These are phyloP conservation scores for Populus euphratica DNA, from an alignment of 345 rosid genomes.

Conservation along the genomic window DNA sequence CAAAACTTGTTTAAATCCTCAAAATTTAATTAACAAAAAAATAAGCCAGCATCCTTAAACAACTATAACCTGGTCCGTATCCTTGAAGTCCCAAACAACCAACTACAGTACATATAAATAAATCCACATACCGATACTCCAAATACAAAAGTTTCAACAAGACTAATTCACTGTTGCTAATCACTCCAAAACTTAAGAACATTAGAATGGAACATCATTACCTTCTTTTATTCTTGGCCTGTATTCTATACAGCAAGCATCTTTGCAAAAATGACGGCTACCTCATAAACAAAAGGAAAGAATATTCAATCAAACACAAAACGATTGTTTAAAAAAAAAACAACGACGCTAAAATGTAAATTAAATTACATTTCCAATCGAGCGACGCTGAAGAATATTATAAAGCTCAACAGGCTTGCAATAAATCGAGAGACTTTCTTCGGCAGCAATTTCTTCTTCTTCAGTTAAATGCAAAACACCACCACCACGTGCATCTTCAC, in stretches of 20 bases:
- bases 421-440: constrained; percentile 71
- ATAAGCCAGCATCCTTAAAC: constrained; percentile 7
- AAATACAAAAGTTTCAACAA: not conserved
- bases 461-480: constrained; percentile 52
- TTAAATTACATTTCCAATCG: constrained; percentile 56
- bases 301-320: not conserved
- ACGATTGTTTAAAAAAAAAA: not conserved
- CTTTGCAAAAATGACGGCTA: constrained; percentile 87
- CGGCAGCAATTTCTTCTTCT: constrained; percentile 88
- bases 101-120: not conserved
- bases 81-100: not conserved
- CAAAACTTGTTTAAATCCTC: constrained; percentile 1
- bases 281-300: constrained; percentile 6
- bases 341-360: not conserved
- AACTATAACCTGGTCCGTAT: not conserved
- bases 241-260: constrained; percentile 81
- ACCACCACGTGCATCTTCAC: constrained; percentile 54
- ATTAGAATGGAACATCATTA: constrained; percentile 19
- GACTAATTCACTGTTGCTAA: not conserved
- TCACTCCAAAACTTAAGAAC: not conserved
- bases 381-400: constrained; percentile 89
- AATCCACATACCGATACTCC: not conserved
- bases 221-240: constrained; percentile 78
- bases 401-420: constrained; percentile 99
- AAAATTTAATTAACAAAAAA: constrained; percentile 15